Base-by-base conservation (phyloP, 2,329 filamentous ascomycete genomes). In the Dactylellina parvicollis region DNA sequence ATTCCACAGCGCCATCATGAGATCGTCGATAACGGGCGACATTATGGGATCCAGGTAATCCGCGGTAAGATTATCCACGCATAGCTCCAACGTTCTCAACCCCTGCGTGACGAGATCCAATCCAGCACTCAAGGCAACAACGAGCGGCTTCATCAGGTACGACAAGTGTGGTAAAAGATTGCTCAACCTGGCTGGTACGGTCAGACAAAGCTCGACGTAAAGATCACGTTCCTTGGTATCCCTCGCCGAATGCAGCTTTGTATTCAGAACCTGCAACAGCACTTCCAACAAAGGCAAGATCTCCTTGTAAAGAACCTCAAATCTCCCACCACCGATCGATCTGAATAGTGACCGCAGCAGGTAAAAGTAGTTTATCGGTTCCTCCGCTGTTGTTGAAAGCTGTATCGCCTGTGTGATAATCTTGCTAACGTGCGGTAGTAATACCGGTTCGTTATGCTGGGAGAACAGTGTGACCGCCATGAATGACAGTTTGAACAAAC, bases 391-490 rank as follows among this genome's bases (percentile, higher is more conserved):
- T 4, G 95, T 96, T 0, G 94, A 97, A 36, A 98, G 84, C 81
- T 98, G 92, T 75, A 99, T 97, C 7, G 94, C 98, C 81, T 96
- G 93, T 10, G 94, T 97, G 74, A 99, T 92, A 75, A 99, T 96
- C 79, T 96, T 96, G 61, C 96, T 93, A 55, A 99, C 94, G 80
- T 99, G 95, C 0, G 96, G 96, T 59, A 98, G 84, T 12, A 99
- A 84, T 1, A 99, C 92, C 79, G 95, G 91, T 81, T 99, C 95
- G 78, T 99, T 99, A 79, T 97, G 93, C 7, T 87, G 86, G 0
- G 92, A 92, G 80, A 99, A 99, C 0, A 99, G 84, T 0, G 95
- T 99, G 38, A 99, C 95, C 0, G 96, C 96, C 95, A 99, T 99
- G 81, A 99, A 99, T 0, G 94, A 96, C 55, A 99, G 83, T 82